Evolutionary conservation across 2,329 filamentous ascomycete species (phyloP).

Genomic region (Cercospora janseana): DNA sequence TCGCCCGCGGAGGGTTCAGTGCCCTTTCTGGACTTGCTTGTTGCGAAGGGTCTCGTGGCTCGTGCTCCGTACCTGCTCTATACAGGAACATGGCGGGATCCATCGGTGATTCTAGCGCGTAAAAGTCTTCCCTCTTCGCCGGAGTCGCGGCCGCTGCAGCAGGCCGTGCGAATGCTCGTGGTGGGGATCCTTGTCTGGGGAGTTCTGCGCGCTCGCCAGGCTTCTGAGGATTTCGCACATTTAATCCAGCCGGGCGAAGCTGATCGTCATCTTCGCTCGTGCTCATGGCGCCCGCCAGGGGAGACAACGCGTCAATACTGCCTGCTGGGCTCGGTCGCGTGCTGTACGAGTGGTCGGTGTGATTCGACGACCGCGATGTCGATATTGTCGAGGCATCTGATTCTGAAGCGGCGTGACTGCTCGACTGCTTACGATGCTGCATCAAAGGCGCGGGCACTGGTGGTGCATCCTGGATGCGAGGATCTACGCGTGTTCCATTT

Average conservation of each 20-base stretch:
- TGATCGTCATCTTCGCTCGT: conserved; percentile 29
- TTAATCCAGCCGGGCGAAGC: conserved; percentile 29
- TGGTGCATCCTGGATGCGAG: conserved; percentile 34
- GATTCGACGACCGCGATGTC: conserved; percentile 21
- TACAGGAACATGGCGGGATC: conserved; percentile 31
- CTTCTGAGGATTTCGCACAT: conserved; percentile 27
- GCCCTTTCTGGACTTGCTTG: conserved; percentile 1
- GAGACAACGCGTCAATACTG: conserved; percentile 34
- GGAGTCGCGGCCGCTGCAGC: background rate
- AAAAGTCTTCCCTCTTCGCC: conserved; percentile 1
- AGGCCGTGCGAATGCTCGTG: conserved; percentile 15
- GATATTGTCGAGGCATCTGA: conserved; percentile 35
- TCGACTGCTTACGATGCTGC: conserved; percentile 28
- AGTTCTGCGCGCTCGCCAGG: conserved; percentile 31
- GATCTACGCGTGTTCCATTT: conserved; percentile 29
- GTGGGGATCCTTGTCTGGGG: conserved; percentile 25
- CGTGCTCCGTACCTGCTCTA: conserved; percentile 12
- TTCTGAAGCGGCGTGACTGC: conserved; percentile 32
- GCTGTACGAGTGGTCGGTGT: conserved; percentile 30
- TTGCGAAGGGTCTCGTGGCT: conserved; percentile 20
- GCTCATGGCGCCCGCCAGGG: conserved; percentile 17
- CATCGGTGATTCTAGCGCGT: conserved; percentile 35
- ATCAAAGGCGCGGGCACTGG: conserved; percentile 35
- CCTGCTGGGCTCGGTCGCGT: conserved; percentile 36
- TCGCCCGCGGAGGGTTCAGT: conserved; percentile 4